Percentiles rank a stretch among this genome's conserved stretches.
Evolutionary conservation across 2,329 filamentous ascomycete genomes (phyloP).

Genomic region (Colletotrichum camelliae): DNA sequence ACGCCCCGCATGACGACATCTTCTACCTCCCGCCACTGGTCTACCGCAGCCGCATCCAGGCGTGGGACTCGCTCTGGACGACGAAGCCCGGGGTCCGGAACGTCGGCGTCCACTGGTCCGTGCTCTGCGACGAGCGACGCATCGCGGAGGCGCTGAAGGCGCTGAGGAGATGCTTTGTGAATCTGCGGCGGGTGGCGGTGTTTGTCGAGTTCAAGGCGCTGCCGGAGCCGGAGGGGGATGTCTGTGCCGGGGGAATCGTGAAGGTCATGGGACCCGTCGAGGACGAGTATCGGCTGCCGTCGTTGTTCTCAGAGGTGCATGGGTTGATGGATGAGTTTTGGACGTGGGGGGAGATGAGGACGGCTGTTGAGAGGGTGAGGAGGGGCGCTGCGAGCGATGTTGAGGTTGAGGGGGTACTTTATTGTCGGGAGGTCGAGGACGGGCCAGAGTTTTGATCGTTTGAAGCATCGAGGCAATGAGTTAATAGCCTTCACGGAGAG

Average conservation of each 20-base stretch:
- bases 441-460: not conserved
- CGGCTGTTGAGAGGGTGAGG: conserved; percentile 1
- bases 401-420: conserved; percentile 6
- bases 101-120: conserved; percentile 15
- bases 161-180: not conserved
- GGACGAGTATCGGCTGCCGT: conserved; percentile 8
- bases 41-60: conserved; percentile 11
- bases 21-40: conserved; percentile 15
- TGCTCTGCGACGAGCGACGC: conserved; percentile 10
- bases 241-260: not conserved
- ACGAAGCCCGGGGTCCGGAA: conserved; percentile 9
- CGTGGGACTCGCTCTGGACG: conserved; percentile 15
- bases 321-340: conserved; percentile 15
- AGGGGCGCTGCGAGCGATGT: not conserved
- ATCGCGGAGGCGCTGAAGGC: conserved; percentile 4
- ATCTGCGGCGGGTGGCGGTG: not conserved
- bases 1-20: not conserved
- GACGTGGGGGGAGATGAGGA: conserved; percentile 13
- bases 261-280: not conserved
- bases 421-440: conserved; percentile 6
- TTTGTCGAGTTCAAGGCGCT: conserved; percentile 15
- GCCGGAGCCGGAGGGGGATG: conserved; percentile 3
- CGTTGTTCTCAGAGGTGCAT: not conserved
- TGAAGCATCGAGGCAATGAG: not conserved
- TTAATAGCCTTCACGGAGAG: not conserved